These are phyloP conservation scores for Stellera chamaejasme DNA, from an alignment of 345 rosid genomes.

Conservation along the genomic window DNA sequence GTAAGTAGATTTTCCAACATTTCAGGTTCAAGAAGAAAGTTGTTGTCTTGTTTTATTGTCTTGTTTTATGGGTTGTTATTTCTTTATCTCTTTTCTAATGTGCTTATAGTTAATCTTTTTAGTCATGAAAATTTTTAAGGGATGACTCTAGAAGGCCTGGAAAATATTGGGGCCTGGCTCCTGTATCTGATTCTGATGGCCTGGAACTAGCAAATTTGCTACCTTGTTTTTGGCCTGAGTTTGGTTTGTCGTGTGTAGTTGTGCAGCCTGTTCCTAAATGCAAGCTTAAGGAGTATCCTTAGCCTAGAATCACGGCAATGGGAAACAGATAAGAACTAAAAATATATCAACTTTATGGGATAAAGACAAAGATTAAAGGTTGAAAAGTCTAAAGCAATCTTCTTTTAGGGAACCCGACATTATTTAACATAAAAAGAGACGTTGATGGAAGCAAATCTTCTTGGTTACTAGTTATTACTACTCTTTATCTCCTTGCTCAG, in stretches of 20 bases:
- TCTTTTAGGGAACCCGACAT: conserved; percentile 11
- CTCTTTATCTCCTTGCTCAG: no score
- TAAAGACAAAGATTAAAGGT: conserved; percentile 12
- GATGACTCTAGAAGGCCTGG: no score
- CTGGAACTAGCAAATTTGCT: background rate
- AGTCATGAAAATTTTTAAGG: no score
- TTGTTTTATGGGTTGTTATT: no score
- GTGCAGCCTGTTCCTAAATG: conserved; percentile 8
- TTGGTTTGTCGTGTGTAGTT: background rate
- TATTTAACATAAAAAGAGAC: background rate
- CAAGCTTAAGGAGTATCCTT: conserved; percentile 3
- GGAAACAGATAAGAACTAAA: no score
- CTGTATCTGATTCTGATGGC: no score
- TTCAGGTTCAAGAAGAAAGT: background rate
- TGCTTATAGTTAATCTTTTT: no score
- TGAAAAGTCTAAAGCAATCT: background rate
- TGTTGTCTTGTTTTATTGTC: conserved; percentile 2
- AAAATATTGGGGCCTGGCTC: no score
- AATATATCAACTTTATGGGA: conserved; percentile 4
- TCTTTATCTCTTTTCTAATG: background rate
- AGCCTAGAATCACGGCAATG: background rate
- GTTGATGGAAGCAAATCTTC: background rate
- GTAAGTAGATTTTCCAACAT: conserved; percentile 24
- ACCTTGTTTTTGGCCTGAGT: background rate
- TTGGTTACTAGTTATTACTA: no score